Conservation (phyloP, 352 stramenopile genomes). For the Globisporangium megalacanthum region DNA sequence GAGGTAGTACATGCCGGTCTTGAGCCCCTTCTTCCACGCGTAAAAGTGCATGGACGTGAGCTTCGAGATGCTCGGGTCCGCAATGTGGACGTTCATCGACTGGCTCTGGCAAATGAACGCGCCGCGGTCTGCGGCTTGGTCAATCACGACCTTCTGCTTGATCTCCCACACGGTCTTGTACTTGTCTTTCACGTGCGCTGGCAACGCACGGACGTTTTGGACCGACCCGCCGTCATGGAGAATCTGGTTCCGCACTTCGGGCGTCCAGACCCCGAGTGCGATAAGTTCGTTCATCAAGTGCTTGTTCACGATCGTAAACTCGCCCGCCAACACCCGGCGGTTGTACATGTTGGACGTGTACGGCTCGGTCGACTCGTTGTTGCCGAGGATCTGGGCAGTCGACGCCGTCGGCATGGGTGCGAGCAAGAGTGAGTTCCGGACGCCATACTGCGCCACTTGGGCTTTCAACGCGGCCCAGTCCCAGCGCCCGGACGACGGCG, state of each 20-base stretch:
- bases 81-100: conserved; percentile 99
- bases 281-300: conserved; percentile 98
- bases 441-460: conserved; percentile 92
- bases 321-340: conserved; percentile 95
- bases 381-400: conserved; percentile 98
- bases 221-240: conserved; percentile 96
- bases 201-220: conserved; percentile 88
- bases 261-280: conserved; percentile 94
- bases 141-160: conserved; percentile 96
- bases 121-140: conserved; percentile 97
- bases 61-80: conserved; percentile 96
- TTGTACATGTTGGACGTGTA: conserved; percentile 99
- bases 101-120: conserved; percentile 98
- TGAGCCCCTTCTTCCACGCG: conserved; percentile 99
- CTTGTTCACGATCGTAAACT: conserved; percentile 99
- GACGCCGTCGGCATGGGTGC: conserved; percentile 99
- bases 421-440: conserved; percentile 99
- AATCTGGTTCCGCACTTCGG: conserved; percentile 97
- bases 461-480: conserved; percentile 94
- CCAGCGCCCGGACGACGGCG: conserved; percentile 88
- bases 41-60: conserved; percentile 99
- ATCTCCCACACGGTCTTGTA: conserved; percentile 99
- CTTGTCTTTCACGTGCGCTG: conserved; percentile 87
- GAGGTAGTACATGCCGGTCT: conserved; percentile 99
- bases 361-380: conserved; percentile 99